A percentile compares a stretch with the other conserved stretches of the same genome.
These are phyloP conservation scores for Pythium biforme DNA, from an alignment of 352 stramenopile genomes.

Conservation along the genomic window DNA sequence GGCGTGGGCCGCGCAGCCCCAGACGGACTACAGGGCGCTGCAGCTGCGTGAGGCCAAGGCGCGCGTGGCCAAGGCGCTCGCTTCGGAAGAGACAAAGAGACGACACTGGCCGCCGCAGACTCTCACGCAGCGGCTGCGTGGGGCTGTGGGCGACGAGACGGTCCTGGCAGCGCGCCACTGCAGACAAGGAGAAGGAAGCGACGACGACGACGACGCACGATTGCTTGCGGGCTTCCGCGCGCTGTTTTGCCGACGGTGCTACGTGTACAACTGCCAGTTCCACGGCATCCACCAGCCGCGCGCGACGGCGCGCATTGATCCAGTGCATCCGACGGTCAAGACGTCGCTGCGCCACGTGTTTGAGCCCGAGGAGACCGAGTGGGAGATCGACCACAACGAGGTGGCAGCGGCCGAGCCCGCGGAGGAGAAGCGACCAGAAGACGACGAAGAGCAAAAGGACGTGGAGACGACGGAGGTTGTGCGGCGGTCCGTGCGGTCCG, in stretches of 20 bases:
- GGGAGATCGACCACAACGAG: neutral
- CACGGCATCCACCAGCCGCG: slow-evolving; percentile 59
- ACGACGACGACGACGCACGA: slow-evolving; percentile 1
- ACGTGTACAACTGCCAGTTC: slow-evolving; percentile 68
- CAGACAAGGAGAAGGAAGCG: neutral
- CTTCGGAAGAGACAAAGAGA: slow-evolving; percentile 6
- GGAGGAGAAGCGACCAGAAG: slow-evolving; percentile 20
- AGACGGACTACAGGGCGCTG: slow-evolving; percentile 57
- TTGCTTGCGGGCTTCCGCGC: slow-evolving; percentile 45
- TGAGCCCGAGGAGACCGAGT: neutral
- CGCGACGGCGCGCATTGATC: slow-evolving; percentile 46
- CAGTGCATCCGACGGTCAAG: slow-evolving; percentile 54
- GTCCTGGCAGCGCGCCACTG: neutral
- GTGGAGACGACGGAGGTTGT: slow-evolving; percentile 7
- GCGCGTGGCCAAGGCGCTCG: slow-evolving; percentile 26
- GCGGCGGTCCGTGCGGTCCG: slow-evolving; percentile 20
- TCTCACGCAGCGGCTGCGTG: neutral
- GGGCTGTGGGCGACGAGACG: neutral
- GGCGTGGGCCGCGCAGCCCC: slow-evolving; percentile 50
- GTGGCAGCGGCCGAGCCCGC: neutral
- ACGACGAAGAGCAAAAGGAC: slow-evolving; percentile 13
- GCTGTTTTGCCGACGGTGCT: slow-evolving; percentile 79
- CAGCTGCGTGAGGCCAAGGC: slow-evolving; percentile 20
- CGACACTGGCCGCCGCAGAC: too few species aligned
- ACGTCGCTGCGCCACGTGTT: slow-evolving; percentile 28